A percentile compares a stretch with the other conserved stretches of the same genome.
phyloP scores from a whole-genome alignment of 169 alveolate species.

The Plasmodium sp. region DNA sequence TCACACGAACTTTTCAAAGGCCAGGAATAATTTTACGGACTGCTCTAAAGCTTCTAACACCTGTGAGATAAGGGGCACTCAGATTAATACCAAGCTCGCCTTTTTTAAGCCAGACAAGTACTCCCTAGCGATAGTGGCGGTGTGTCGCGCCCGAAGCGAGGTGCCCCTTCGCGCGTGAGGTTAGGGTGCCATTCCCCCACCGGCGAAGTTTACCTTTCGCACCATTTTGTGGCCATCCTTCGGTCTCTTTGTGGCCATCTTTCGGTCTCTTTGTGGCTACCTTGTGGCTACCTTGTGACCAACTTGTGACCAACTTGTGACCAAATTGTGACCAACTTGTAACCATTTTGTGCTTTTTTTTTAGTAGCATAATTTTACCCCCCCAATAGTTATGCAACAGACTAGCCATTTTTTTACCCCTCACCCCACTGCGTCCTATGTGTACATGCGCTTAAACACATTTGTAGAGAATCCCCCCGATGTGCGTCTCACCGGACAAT shows the following conservation, averaged over 20 bases:
- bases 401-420: not conserved
- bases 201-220: not conserved
- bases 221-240: not conserved
- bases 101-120: conserved; percentile 51
- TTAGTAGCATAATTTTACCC: not conserved
- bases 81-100: conserved; percentile 24
- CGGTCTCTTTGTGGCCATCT: not conserved
- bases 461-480: not conserved
- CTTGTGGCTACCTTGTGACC: not conserved
- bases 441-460: not conserved
- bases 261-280: not conserved
- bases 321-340: not conserved
- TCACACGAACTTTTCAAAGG: conserved; percentile 56
- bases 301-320: not conserved
- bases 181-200: not conserved
- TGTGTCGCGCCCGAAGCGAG: conserved; percentile 5
- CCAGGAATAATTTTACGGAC: conserved; percentile 50
- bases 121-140: conserved; percentile 55
- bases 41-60: conserved; percentile 35
- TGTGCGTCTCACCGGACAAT: not conserved
- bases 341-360: not conserved
- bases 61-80: conserved; percentile 48
- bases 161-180: not conserved
- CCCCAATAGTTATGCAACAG: not conserved
- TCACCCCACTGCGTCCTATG: not conserved